A percentile compares a stretch with the other conserved stretches of the same genome.
These are phyloP conservation scores for Apiosordaria backusii DNA, from an alignment of 495 filamentous ascomycete species.

Conservation along the genomic window DNA sequence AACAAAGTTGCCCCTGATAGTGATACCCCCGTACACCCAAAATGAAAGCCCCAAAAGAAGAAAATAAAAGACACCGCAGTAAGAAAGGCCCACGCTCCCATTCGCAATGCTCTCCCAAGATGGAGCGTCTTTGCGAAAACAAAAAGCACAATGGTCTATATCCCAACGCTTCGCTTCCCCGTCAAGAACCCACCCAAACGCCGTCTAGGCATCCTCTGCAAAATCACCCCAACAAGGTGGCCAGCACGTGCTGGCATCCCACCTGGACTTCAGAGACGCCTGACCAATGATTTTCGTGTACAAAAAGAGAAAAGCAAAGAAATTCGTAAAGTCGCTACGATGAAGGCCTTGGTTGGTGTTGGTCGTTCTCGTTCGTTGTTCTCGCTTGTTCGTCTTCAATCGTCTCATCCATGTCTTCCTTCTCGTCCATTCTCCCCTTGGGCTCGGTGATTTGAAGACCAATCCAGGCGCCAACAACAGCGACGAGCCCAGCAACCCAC, in stretches of 20 bases:
- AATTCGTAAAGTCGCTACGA: neutral
- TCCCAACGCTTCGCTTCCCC: neutral
- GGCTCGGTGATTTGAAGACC: slow-evolving; percentile 49
- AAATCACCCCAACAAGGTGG: neutral
- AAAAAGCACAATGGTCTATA: neutral
- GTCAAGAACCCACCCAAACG: neutral
- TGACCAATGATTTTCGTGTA: neutral
- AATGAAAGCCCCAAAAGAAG: neutral
- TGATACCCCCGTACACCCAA: neutral
- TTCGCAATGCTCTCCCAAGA: neutral
- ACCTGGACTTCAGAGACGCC: neutral
- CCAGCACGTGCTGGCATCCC: too few species aligned
- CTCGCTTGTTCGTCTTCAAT: neutral
- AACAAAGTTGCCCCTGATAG: neutral
- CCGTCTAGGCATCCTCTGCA: neutral
- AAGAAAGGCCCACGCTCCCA: neutral
- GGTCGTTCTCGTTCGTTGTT: neutral
- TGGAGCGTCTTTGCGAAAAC: neutral
- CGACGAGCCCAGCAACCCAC: slow-evolving; percentile 82
- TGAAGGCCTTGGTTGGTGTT: neutral
- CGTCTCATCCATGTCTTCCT: slow-evolving; percentile 18
- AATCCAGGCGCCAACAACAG: slow-evolving; percentile 62
- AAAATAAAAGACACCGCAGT: neutral
- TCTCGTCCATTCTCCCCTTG: slow-evolving; percentile 37
- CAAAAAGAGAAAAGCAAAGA: neutral